Percentiles rank a stretch among this genome's conserved stretches.
Conservation (phyloP, 306 rosid genomes). For the Potentilla sterilis region DNA sequence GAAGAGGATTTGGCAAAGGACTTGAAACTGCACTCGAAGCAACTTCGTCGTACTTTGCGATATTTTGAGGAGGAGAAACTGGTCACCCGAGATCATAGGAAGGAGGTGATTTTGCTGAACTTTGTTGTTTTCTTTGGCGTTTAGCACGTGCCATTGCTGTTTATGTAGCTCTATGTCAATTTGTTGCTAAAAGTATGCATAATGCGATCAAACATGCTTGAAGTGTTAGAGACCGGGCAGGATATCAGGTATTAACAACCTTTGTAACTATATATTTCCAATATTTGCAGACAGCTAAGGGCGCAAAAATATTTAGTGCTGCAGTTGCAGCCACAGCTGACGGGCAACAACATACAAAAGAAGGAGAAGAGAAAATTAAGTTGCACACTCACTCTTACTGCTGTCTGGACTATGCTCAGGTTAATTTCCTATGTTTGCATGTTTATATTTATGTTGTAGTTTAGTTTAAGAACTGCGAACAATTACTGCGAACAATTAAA, state of each 20-base stretch:
- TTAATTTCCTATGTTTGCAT: constrained; percentile 26
- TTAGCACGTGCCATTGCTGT: not conserved
- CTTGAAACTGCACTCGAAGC: constrained; percentile 84
- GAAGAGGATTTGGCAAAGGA: constrained; percentile 98
- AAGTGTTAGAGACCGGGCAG: not conserved
- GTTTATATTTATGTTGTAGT: not conserved
- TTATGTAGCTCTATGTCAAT: not conserved
- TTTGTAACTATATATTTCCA: not conserved
- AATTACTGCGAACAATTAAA: not conserved
- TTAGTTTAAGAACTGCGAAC: not conserved
- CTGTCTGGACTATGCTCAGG: constrained; percentile 86
- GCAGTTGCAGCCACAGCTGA: constrained; percentile 90
- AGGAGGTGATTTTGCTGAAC: constrained; percentile 55
- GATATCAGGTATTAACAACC: not conserved
- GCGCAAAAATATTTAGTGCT: constrained; percentile 88
- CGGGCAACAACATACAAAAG: constrained; percentile 50
- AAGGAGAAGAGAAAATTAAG: constrained; percentile 93
- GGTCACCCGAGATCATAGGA: constrained; percentile 83
- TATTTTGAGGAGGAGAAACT: constrained; percentile 94
- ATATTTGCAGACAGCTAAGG: constrained; percentile 77
- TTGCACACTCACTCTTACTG: constrained; percentile 95
- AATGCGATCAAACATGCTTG: not conserved
- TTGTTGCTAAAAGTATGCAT: not conserved
- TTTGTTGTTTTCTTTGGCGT: constrained; percentile 15
- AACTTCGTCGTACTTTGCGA: constrained; percentile 78